Conservation (phyloP, 140 eudicot species). For the Bidens hawaiensis region DNA sequence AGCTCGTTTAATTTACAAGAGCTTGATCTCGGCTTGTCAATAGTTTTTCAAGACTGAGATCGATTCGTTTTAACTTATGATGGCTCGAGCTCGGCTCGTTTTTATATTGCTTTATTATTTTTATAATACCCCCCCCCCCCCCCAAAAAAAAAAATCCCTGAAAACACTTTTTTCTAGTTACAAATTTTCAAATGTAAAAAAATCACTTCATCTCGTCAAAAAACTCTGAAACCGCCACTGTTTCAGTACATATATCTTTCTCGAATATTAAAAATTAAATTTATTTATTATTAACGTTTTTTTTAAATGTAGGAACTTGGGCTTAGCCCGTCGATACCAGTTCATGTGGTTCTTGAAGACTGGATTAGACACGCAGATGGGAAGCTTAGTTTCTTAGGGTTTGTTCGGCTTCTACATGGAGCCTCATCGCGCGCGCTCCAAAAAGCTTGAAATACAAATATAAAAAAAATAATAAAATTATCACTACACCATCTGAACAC, state of each 20-base stretch:
- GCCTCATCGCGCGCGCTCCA: constrained; percentile 84
- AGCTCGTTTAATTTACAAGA: too few species aligned
- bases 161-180: neutral
- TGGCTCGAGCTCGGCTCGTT: too few species aligned
- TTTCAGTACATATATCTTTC: neutral
- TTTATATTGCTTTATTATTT: too few species aligned
- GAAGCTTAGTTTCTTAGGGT: constrained; percentile 95
- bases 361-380: constrained; percentile 98
- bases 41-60: too few species aligned
- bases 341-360: constrained; percentile 95
- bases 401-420: constrained; percentile 92
- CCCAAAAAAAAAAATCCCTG: too few species aligned
- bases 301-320: constrained; percentile 73
- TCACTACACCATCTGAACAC: neutral
- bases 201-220: neutral
- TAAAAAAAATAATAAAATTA: neutral
- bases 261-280: neutral
- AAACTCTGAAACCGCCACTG: neutral
- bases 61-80: too few species aligned
- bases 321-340: constrained; percentile 92
- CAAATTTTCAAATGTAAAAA: neutral
- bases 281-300: neutral
- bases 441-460: constrained; percentile 39
- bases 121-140: too few species aligned
- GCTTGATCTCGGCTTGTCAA: too few species aligned